Percentiles rank a stretch among this genome's conserved stretches.
Evolutionary conservation across 352 stramenopile species (phyloP).

Genomic region (Globisporangium lucens): DNA sequence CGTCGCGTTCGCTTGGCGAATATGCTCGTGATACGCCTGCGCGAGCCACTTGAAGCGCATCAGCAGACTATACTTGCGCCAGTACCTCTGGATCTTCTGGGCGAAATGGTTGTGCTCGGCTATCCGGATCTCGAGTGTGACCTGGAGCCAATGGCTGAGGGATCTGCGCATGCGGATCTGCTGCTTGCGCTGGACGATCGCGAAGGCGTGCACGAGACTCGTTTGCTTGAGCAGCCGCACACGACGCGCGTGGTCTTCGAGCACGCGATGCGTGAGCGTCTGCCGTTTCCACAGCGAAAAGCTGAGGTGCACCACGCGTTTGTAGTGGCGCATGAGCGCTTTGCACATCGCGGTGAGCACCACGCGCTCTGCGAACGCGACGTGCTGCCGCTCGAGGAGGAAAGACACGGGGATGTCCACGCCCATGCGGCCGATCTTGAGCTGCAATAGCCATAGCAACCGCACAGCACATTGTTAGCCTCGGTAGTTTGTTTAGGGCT

Average conservation of each 20-base stretch:
- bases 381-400: conserved; percentile 19
- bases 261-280: conserved; percentile 19
- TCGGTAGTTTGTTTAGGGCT: not conserved
- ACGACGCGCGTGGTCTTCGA: conserved; percentile 23
- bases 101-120: conserved; percentile 22
- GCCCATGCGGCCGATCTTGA: conserved; percentile 13
- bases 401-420: conserved; percentile 25
- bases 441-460: not conserved
- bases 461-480: not conserved
- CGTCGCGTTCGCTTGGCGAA: conserved; percentile 21
- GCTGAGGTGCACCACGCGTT: conserved; percentile 2
- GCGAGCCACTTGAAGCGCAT: conserved; percentile 20
- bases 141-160: conserved; percentile 16
- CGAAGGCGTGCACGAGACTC: conserved; percentile 33
- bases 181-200: conserved; percentile 34
- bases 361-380: conserved; percentile 22
- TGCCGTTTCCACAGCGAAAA: conserved; percentile 20
- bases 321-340: conserved; percentile 15
- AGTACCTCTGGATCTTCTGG: conserved; percentile 25
- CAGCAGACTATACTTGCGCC: conserved; percentile 22
- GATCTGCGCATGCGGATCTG: conserved; percentile 8
- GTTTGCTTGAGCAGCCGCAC: conserved; percentile 17
- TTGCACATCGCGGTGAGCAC: conserved; percentile 20
- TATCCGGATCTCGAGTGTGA: conserved; percentile 13
- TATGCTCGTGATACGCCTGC: conserved; percentile 18